Evolutionary conservation across 176 grass and related monocot genomes (phyloP).

Genomic region (Alopecurus myosuroides): DNA sequence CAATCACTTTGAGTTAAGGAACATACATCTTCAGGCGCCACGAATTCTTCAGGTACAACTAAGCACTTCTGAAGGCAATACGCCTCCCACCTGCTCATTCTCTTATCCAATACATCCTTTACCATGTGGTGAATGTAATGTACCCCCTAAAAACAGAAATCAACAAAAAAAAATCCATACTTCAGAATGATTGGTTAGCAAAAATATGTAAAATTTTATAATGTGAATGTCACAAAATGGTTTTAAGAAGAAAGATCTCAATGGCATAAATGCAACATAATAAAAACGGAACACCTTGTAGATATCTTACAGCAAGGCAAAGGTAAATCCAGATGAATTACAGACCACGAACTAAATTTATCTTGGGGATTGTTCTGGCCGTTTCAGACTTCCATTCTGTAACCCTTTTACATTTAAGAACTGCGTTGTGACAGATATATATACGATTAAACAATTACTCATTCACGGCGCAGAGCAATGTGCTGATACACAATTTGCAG

Average conservation of each 20-base stretch:
- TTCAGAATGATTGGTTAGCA: background rate
- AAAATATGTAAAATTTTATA: background rate
- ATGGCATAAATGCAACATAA: background rate
- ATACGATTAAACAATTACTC: background rate
- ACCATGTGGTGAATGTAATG: constrained; percentile 13
- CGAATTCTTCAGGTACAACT: constrained; percentile 40
- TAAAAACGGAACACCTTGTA: background rate
- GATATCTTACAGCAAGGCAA: background rate
- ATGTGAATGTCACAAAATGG: background rate
- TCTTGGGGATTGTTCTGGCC: background rate
- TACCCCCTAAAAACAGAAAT: constrained; percentile 40
- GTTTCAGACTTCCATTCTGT: background rate
- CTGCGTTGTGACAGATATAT: background rate
- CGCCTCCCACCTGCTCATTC: constrained; percentile 40
- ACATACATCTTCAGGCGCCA: constrained; percentile 25
- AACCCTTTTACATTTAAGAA: background rate
- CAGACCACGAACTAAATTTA: background rate
- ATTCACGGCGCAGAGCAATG: background rate
- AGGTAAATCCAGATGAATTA: background rate
- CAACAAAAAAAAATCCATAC: background rate
- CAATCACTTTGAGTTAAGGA: constrained; percentile 2
- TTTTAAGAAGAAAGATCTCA: background rate
- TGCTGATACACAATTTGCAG: background rate
- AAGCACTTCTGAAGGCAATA: constrained; percentile 33
- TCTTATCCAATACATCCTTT: constrained; percentile 30